These are phyloP conservation scores for Sporothrix brunneoviolacea DNA, from an alignment of 2,329 filamentous ascomycete genomes.

Conservation along the genomic window DNA sequence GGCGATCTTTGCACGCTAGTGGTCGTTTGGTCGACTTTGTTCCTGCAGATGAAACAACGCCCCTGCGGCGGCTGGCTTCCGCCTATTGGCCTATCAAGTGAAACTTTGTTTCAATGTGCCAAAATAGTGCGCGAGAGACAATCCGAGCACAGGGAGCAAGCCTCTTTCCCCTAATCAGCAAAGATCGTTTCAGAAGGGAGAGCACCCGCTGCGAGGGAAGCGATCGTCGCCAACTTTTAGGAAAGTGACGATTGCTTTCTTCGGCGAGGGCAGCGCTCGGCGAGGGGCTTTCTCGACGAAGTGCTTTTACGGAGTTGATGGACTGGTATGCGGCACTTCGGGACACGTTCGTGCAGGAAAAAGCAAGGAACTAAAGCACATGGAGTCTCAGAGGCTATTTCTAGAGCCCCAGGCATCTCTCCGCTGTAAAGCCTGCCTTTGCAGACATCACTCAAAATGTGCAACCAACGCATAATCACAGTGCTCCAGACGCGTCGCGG, in stretches of 20 bases:
- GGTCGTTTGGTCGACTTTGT: constrained; percentile 2
- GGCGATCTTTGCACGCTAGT: constrained; percentile 8
- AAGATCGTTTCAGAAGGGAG: constrained; percentile 5
- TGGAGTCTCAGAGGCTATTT: not conserved
- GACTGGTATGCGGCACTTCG: not conserved
- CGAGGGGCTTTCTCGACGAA: no score
- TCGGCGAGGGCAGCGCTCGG: no score
- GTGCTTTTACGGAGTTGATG: not conserved
- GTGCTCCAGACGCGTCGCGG: constrained; percentile 7
- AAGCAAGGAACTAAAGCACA: not conserved
- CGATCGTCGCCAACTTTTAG: constrained; percentile 3
- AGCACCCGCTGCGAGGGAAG: not conserved
- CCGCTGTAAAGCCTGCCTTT: no score
- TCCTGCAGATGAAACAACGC: constrained; percentile 10
- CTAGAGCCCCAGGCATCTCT: no score
- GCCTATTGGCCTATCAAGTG: constrained; percentile 8
- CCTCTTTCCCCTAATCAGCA: not conserved
- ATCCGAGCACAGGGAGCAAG: not conserved
- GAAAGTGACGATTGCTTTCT: not conserved
- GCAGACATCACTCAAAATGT: no score
- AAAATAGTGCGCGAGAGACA: not conserved
- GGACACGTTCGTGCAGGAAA: no score
- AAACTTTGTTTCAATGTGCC: constrained; percentile 12
- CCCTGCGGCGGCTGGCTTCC: not conserved
- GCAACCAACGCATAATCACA: constrained; percentile 2